Evolutionary conservation across 176 grass and related monocot genomes (phyloP), one percentile per base, ranked within the genome.

Genomic region (Avena sativa): DNA sequence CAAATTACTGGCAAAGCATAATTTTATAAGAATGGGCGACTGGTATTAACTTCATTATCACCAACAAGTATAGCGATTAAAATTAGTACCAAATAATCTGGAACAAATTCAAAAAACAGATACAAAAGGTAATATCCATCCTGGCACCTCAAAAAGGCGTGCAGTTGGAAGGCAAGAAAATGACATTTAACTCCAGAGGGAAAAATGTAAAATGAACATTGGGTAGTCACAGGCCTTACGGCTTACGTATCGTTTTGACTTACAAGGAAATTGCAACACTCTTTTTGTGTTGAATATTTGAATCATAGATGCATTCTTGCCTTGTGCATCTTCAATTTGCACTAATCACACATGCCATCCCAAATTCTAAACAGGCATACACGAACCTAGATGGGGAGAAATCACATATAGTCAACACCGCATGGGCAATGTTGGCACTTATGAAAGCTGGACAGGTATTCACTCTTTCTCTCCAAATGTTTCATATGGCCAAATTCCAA

Each of bases 361-460:
- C 75, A 69, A 87, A 84, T 68, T 23, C 23, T 86, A 26, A 89
- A 69, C 76, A 95, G 91, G 89, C 90, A 77, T 95, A 95, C 77
- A 93, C 91, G 19, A 91, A 87, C 57, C 88, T 95, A 79, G 79
- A 84, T 13, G 89, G 74, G n/a, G 75, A 85, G 64, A 95, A 91
- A 81, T 89, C 93, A 25, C 89, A 95, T 79, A 65, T 95, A 79
- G 89, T 95, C 86, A 88, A 95, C 76, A 95, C 91, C 14, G 82
- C 91, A 57, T 95, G 91, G 88, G 91, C 91, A 86, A 91, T 95
- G 93, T 86, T 95, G 25, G 86, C 68, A 5, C 93, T 95, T 25
- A 90, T 95, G 80, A 95, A 95, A 93, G 86, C 88, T 87, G 93
- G 89, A 83, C 94, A 93, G 89, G 94, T 95, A 55, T 15, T 32